Conservation (phyloP, 306 rosid species). For the Gastrolobium villosum region DNA sequence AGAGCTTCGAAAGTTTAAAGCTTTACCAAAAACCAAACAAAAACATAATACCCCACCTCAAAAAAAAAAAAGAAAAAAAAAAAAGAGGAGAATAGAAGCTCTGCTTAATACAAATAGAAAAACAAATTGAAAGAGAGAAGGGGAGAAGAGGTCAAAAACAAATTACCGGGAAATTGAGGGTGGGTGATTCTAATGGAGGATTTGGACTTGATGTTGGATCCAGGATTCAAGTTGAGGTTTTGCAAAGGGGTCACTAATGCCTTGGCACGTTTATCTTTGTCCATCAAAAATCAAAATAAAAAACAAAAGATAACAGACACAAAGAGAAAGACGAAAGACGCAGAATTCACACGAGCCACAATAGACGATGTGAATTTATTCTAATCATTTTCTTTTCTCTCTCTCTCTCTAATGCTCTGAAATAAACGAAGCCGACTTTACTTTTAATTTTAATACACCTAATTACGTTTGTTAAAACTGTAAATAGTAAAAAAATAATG, state of each 20-base stretch:
- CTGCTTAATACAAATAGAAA: not conserved
- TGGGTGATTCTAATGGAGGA: conserved; percentile 34
- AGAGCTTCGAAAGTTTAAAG: conserved; percentile 25
- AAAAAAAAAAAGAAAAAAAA: not conserved
- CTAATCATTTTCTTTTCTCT: not conserved
- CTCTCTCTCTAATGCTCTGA: not conserved
- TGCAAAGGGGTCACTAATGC: conserved; percentile 53
- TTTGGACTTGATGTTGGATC: conserved; percentile 54
- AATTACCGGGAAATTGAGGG: conserved; percentile 55
- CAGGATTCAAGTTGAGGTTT: conserved; percentile 66
- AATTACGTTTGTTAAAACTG: not conserved
- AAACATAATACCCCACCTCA: not conserved
- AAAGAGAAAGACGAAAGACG: conserved; percentile 4
- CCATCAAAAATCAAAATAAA: conserved; percentile 67
- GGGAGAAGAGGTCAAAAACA: not conserved
- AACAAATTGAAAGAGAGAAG: conserved; percentile 9
- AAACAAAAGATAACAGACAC: not conserved
- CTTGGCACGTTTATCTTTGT: conserved; percentile 56
- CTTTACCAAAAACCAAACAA: conserved; percentile 3
- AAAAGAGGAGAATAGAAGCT: not conserved
- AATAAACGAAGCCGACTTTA: conserved; percentile 18
- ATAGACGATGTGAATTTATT: not conserved
- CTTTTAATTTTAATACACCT: too few species aligned
- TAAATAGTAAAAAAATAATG: not conserved
- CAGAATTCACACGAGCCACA: conserved; percentile 18